A percentile compares a stretch with the other conserved stretches of the same genome.
Conservation (phyloP, 345 rosid species). For the Psidium friedrichsthalianum region DNA sequence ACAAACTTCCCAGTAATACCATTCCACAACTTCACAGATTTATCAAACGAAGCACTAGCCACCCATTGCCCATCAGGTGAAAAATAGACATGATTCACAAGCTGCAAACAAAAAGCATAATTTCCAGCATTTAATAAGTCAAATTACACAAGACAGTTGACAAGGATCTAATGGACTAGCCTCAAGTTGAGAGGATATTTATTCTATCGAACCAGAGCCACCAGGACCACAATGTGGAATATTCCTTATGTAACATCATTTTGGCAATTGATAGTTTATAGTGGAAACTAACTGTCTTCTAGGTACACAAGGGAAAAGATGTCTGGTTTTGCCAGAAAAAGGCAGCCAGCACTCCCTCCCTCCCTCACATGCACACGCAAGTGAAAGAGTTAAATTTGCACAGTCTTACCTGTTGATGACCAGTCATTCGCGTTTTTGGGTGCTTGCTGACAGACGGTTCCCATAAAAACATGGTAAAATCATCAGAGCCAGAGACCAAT, state of each 20-base stretch:
- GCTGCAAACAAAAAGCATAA: slow-evolving; percentile 34
- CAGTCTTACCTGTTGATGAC: slow-evolving; percentile 68
- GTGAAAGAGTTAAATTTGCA: too few relatives aligned
- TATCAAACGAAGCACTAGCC: slow-evolving; percentile 95
- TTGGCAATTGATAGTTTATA: background rate
- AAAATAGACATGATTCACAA: slow-evolving; percentile 85
- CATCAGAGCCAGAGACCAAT: slow-evolving; percentile 94
- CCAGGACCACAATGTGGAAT: background rate
- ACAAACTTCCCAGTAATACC: slow-evolving; percentile 80
- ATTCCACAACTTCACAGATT: slow-evolving; percentile 87
- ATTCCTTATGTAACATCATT: background rate
- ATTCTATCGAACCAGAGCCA: background rate
- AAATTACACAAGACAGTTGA: background rate
- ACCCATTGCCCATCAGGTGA: slow-evolving; percentile 98
- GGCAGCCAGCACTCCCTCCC: background rate
- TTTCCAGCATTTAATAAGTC: background rate
- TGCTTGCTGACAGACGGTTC: slow-evolving; percentile 80
- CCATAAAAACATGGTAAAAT: slow-evolving; percentile 94
- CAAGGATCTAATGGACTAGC: background rate
- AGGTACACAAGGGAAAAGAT: too few relatives aligned
- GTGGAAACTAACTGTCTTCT: background rate
- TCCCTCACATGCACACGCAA: too few relatives aligned
- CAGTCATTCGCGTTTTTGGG: slow-evolving; percentile 66
- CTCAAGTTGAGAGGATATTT: background rate
- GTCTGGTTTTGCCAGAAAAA: too few relatives aligned